Base-by-base conservation (phyloP, 768 basidiomycete genomes). In the Pluteus cervinus region DNA sequence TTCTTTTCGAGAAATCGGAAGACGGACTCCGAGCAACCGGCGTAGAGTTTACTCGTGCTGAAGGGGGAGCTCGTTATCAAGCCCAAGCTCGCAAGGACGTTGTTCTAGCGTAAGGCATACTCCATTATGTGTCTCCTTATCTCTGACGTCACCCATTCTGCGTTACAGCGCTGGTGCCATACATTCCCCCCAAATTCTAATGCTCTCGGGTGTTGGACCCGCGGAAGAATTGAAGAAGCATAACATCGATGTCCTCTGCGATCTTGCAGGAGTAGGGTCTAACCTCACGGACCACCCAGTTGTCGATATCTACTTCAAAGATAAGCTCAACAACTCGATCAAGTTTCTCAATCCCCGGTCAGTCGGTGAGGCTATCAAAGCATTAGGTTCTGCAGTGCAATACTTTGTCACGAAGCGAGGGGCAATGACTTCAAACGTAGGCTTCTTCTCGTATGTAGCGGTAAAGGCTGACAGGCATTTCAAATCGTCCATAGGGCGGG, bases 151-250 rank as follows among this genome's bases (percentile, higher is more conserved):
- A 23, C 36, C 14, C 14, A 4, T 15, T 12, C 31, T 20, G 20
- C 15, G 12, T 24, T 5, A 16, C 34, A 82, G 80, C 9, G 78
- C 71, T 20, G 81, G 81, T 3, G 68, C 80, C 1, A 54, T 84
- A 5, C 78, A 84, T 45, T 71, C 78, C 5, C 81, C 81, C 3
- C 75, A 76, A 63, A 71, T 85, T 35, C 65, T 86, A 10, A 69
- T 83, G 68, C 66, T 86, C 12, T 86, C 83, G 24, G 89, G 89
- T 8, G 61, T 92, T 32, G 89, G 88, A 3, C 83, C 86, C 24
- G 66, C 68, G 2, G 62, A 63, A 1, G 67, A 83, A 9, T 65
- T 90, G 24, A 45, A 62, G 8, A 54, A 63, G 24, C 61, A 78
- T 39, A 56, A 58, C 4, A 79, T 92, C 15, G 62, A 73, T 1